Base-by-base conservation (phyloP, 1,284 basidiomycete species). In the Apiotrichum gracile region DNA sequence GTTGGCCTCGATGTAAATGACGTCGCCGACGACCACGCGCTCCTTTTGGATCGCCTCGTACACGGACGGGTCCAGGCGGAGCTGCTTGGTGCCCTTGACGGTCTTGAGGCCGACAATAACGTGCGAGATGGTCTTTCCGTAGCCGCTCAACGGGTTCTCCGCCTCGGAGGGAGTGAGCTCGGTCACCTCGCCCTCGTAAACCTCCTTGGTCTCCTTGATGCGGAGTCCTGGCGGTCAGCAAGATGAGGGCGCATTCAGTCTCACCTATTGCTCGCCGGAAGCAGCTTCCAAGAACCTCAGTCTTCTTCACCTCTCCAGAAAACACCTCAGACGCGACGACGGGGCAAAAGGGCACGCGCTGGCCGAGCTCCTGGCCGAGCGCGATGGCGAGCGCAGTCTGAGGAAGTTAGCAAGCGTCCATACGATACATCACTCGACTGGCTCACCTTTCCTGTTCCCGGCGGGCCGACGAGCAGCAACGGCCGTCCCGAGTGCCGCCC, bases 311-410 rank as follows among this genome's bases (percentile, higher is more conserved):
- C 75, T 98, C 94, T 10, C 89, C 85, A 49, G 87, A 91, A 75
- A 96, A 98, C 57, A 98, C 94, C 75, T 98, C 94, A 7, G 86
- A 89, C 1, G 93, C 96, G 24, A 97, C 94, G 88, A 97, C 96
- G 1, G 92, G 91, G 70, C 94, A 97, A 75, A 98, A 98, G 0
- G 94, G 94, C 1, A 97, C 93, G 69, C 97, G 96, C 43, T 82
- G 78, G 2, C 94, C 94, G 0, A 98, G 82, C 68, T 97, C 94
- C 61, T 97, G 93, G 7, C 91, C 87, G 31, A 98, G 83, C 0
- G 90, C 94, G 14, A 98, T 77, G 2, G 96, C 93, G 25, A 98
- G 82, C 0, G 94, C 94, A 0, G 96, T 98, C 79, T 98, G 92
- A 17, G 77, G 93, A 92, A 17, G 17, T 31, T 31, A 33, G 49